Evolutionary conservation across 331 rosid species (phyloP).

Genomic region (Stylosanthes scabra): DNA sequence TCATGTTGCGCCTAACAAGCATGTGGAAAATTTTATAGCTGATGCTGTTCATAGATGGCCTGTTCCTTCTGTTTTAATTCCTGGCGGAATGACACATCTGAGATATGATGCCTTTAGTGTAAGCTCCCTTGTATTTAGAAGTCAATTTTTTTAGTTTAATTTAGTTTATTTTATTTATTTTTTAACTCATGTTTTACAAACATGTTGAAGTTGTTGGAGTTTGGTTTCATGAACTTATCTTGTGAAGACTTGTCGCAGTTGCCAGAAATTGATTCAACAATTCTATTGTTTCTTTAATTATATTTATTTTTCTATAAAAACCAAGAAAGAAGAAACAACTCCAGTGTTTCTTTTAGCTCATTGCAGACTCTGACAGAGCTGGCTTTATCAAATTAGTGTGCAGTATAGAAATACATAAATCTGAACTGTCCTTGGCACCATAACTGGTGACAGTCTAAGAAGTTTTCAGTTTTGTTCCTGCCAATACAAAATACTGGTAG

Average conservation of each 20-base stretch:
- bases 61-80: slow-evolving; percentile 64
- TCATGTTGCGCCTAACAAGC: slow-evolving; percentile 79
- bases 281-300: background rate
- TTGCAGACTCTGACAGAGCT: slow-evolving; percentile 25
- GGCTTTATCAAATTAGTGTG: slow-evolving; percentile 15
- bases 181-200: slow-evolving; percentile 1
- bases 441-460: slow-evolving; percentile 1
- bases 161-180: no score
- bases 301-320: no score
- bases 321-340: background rate
- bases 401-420: slow-evolving; percentile 1
- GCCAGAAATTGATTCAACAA: slow-evolving; percentile 17
- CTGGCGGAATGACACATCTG: slow-evolving; percentile 65
- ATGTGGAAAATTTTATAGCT: slow-evolving; percentile 61
- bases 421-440: slow-evolving; percentile 24
- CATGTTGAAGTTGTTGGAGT: slow-evolving; percentile 20
- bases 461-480: background rate
- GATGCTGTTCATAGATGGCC: slow-evolving; percentile 69
- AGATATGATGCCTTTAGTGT: slow-evolving; percentile 94
- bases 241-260: slow-evolving; percentile 10
- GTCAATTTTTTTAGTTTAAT: no score
- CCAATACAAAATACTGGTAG: background rate
- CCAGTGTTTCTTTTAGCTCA: background rate
- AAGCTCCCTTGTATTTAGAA: slow-evolving; percentile 37
- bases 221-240: background rate